These are phyloP conservation scores for Neurospora pannonica DNA, from an alignment of 495 filamentous ascomycete species.

Conservation along the genomic window DNA sequence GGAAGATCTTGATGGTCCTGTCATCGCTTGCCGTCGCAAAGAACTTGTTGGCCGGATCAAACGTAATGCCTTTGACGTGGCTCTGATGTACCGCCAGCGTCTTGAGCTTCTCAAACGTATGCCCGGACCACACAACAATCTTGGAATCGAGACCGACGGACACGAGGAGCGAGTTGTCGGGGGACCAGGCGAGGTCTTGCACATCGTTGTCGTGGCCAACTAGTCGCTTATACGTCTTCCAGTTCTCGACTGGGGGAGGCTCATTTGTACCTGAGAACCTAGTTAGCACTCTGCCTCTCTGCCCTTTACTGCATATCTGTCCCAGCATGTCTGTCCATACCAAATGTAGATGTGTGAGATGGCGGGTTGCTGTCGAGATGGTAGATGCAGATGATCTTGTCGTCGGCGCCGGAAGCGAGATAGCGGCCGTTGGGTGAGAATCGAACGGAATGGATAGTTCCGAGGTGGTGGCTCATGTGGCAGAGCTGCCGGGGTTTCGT, in stretches of 20 bases:
- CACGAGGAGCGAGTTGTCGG: conserved; percentile 88
- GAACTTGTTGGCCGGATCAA: conserved; percentile 98
- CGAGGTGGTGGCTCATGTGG: conserved; percentile 95
- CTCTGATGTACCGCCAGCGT: conserved; percentile 83
- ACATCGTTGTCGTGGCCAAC: conserved; percentile 98
- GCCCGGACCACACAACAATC: conserved; percentile 93
- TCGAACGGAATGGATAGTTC: conserved; percentile 91
- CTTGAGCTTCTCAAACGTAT: conserved; percentile 97
- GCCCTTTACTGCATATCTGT: not conserved
- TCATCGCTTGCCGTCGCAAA: conserved; percentile 98
- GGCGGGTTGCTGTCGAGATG: conserved; percentile 74
- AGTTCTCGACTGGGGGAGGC: conserved; percentile 87
- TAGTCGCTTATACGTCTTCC: conserved; percentile 84
- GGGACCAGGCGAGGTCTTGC: conserved; percentile 95
- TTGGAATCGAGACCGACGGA: conserved; percentile 97
- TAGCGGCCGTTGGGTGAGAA: conserved; percentile 92
- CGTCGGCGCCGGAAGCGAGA: conserved; percentile 91
- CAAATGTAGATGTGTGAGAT: conserved; percentile 62
- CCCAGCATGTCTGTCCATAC: conserved; percentile 33
- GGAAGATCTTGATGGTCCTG: conserved; percentile 90
- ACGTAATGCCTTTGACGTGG: conserved; percentile 96
- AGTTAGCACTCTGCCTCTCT: conserved; percentile 13
- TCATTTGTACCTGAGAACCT: conserved; percentile 66
- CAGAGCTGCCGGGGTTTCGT: conserved; percentile 86
- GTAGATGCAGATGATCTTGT: conserved; percentile 97